Evolutionary conservation across 2,329 filamentous ascomycete genomes (phyloP).

Genomic region (Blastomyces percursus): DNA sequence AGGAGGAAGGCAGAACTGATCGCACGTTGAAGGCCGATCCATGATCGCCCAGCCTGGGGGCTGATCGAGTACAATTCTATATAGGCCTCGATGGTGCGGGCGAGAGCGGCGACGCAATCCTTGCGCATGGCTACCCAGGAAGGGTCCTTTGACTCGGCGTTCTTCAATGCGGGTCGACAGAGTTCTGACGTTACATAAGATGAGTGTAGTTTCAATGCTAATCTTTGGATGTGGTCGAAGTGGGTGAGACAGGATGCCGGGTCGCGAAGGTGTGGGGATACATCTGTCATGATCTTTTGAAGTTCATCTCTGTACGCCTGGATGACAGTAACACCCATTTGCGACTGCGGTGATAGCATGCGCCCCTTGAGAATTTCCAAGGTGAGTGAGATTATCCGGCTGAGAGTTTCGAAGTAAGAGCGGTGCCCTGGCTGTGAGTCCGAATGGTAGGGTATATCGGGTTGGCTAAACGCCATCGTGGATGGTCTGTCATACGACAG

Average conservation of each 20-base stretch:
- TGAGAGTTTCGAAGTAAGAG: conserved; percentile 49
- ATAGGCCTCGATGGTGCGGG: conserved; percentile 49
- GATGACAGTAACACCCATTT: conserved; percentile 45
- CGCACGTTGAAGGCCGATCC: conserved; percentile 38
- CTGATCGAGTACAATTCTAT: conserved; percentile 42
- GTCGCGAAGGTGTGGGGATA: conserved; percentile 47
- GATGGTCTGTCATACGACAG: conserved; percentile 52
- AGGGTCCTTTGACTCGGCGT: conserved; percentile 35
- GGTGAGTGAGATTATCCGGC: conserved; percentile 42
- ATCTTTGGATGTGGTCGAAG: conserved; percentile 48
- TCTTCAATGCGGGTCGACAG: conserved; percentile 49
- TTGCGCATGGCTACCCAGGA: conserved; percentile 34
- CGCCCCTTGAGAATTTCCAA: conserved; percentile 51
- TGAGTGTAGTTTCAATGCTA: conserved; percentile 50
- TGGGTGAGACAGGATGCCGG: conserved; percentile 31
- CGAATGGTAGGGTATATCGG: conserved; percentile 40
- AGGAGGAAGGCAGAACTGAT: conserved; percentile 40
- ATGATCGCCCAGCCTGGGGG: conserved; percentile 35
- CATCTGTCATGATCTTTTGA: conserved; percentile 47
- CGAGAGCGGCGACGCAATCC: conserved; percentile 46
- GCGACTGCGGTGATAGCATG: conserved; percentile 42
- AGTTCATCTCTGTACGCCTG: conserved; percentile 48
- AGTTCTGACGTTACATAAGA: conserved; percentile 54
- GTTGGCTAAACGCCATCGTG: conserved; percentile 43
- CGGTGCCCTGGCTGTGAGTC: conserved; percentile 39